phyloP scores from a whole-genome alignment of 108 stramenopile species.

The Skeletonema grethae region DNA sequence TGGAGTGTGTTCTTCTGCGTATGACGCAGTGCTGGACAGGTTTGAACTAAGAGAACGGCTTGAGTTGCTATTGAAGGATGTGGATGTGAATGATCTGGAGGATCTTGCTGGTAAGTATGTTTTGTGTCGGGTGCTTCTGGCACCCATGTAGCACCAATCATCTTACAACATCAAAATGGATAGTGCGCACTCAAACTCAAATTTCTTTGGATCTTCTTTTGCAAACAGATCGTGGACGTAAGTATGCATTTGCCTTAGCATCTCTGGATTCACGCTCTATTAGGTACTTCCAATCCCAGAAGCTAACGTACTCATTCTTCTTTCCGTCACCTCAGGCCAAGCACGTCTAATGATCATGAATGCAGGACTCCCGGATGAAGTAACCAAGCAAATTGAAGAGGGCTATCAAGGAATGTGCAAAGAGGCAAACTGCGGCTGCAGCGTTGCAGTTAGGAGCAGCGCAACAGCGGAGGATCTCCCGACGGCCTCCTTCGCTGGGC shows the following conservation, averaged over 20 bases:
- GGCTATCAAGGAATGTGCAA: conserved; percentile 28
- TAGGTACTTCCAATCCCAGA: not conserved
- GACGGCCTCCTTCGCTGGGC: conserved; percentile 50
- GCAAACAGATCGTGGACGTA: conserved; percentile 2
- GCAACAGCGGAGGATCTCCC: conserved; percentile 59
- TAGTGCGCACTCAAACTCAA: too few relatives aligned
- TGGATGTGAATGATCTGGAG: conserved; percentile 37
- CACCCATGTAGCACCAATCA: too few relatives aligned
- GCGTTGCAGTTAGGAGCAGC: conserved; percentile 50
- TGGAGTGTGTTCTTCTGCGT: conserved; percentile 24
- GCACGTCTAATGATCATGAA: conserved; percentile 49
- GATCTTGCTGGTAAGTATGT: conserved; percentile 33
- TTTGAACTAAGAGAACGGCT: conserved; percentile 37
- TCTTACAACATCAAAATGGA: not conserved
- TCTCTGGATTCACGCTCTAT: not conserved
- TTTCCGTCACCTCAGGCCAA: conserved; percentile 2
- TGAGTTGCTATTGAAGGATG: conserved; percentile 29
- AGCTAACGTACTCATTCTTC: not conserved
- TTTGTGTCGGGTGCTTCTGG: too few relatives aligned
- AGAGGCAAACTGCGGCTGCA: conserved; percentile 7
- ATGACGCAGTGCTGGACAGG: conserved; percentile 38
- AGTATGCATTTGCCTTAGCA: not conserved
- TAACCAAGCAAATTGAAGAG: conserved; percentile 20
- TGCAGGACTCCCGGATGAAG: conserved; percentile 48
- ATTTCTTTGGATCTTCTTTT: not conserved